Base-by-base conservation (phyloP, 2,329 filamentous ascomycete genomes). In the Colletotrichum aenigma region DNA sequence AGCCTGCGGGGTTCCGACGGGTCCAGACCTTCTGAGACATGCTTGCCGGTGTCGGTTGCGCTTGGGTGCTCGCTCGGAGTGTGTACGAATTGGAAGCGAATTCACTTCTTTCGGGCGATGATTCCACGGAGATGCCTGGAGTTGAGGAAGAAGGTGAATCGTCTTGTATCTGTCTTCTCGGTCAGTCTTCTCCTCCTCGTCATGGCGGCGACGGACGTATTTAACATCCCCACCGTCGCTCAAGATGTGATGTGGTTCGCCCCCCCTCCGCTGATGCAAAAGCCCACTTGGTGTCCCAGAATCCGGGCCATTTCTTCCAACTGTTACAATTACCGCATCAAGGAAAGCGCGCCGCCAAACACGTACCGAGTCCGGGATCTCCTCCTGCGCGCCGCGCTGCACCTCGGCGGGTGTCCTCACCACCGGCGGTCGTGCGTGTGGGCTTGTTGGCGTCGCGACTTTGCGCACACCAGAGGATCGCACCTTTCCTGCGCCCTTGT, bases 21-120 rank as follows among this genome's bases (percentile, higher is more conserved):
- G 78, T 77, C 76, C 78, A 80, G 71, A 82, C 79, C 24, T 78
- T 79, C 32, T 79, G 80, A 52, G 79, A n/a, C 82, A 89, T 77
- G 80, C 85, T 74, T 89, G 90, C 79, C 88, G 91, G 62, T 13
- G 18, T 38, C 10, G 52, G 36, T 71, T 16, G n/a, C 24, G 24
- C 18, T 36, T 32, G 32, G 43, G 18, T 56, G 16, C 55, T 48
- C 10, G 48, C 43, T 56, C 65, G 30, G n/a, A 67, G 43, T 7
- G 48, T 56, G n/a, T 30, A 56, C 3, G 65, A 55, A n/a, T 36
- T 32, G 64, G 28, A 66, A 28, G 18, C 64, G 64, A 66, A 2
- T 26, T 43, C 38, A 24, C 28, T 48, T 26, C 38, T 48, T 21
- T 52, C 26, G 34, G 60, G 60, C n/a, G 60, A 64, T 8, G 32